A percentile compares a stretch with the other conserved stretches of the same genome.
phyloP scores from a whole-genome alignment of 768 basidiomycete genomes.

The Clitopilus passeckerianus region DNA sequence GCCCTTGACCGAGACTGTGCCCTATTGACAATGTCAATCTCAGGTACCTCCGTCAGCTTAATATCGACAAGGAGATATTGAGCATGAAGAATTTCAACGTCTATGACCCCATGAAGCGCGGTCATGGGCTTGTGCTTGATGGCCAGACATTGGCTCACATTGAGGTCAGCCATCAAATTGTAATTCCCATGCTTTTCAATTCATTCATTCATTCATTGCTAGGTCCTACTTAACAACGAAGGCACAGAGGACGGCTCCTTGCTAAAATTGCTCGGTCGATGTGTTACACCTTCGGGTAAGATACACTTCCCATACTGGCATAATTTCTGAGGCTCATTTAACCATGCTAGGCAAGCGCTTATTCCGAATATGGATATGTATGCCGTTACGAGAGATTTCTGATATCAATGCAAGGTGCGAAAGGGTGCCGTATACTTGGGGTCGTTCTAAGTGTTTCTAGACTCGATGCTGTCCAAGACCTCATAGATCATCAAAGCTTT shows the following conservation, averaged over 20 bases:
- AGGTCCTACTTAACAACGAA: conserved; percentile 89
- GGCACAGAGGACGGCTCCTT: conserved; percentile 91
- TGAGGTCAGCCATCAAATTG: conserved; percentile 49
- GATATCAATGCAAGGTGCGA: conserved; percentile 85
- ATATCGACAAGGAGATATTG: conserved; percentile 93
- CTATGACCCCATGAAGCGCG: conserved; percentile 91
- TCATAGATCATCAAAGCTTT: conserved; percentile 77
- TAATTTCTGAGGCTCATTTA: neutral
- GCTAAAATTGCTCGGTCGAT: conserved; percentile 74
- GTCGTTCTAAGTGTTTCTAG: conserved; percentile 29
- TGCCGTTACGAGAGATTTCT: conserved; percentile 74
- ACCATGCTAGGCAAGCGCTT: conserved; percentile 75
- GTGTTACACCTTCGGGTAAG: conserved; percentile 86
- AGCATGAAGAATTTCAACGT: conserved; percentile 97
- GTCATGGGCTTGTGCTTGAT: conserved; percentile 82
- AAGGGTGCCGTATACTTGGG: too few species aligned
- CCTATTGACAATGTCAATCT: neutral
- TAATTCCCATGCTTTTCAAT: neutral
- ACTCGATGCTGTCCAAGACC: conserved; percentile 91
- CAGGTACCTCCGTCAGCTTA: conserved; percentile 87
- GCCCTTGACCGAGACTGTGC: conserved; percentile 14
- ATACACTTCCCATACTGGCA: neutral
- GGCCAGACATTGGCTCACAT: conserved; percentile 95
- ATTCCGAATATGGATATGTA: conserved; percentile 95
- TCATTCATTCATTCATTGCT: neutral